Percentiles rank a stretch among this genome's conserved stretches.
These are phyloP conservation scores for Aspergillus neotritici DNA, from an alignment of 2,329 filamentous ascomycete species.

Conservation along the genomic window DNA sequence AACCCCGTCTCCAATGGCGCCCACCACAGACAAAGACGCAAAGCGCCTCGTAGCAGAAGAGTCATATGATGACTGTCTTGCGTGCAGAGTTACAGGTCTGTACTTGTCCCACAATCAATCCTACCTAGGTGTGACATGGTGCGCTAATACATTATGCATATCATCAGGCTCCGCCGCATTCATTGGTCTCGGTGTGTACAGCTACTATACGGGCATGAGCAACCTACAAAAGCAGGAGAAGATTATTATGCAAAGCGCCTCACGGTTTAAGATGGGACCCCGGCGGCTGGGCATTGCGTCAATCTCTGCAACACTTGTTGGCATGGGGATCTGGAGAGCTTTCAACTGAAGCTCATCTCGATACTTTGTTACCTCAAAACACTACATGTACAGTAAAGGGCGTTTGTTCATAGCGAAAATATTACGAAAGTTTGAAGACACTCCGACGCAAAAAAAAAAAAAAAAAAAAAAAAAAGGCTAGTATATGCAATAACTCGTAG, in stretches of 20 bases:
- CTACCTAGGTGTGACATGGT: not conserved
- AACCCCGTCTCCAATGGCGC: slow-evolving; percentile 34
- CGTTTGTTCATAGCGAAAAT: not conserved
- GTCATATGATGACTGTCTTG: slow-evolving; percentile 57
- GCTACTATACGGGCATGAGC: slow-evolving; percentile 66
- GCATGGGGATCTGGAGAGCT: slow-evolving; percentile 65
- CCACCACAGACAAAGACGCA: slow-evolving; percentile 51
- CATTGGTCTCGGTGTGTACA: slow-evolving; percentile 69
- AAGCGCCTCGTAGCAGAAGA: slow-evolving; percentile 49
- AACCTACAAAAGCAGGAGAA: slow-evolving; percentile 62
- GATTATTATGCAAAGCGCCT: slow-evolving; percentile 61
- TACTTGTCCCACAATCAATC: slow-evolving; percentile 13
- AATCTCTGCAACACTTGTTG: slow-evolving; percentile 63
- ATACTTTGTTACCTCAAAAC: too few species aligned
- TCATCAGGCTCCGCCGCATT: slow-evolving; percentile 65
- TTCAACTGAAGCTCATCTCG: slow-evolving; percentile 44
- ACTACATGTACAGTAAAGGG: too few species aligned
- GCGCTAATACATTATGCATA: slow-evolving; percentile 6
- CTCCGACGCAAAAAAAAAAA: not conserved
- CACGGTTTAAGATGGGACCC: slow-evolving; percentile 66
- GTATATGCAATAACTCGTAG: slow-evolving; percentile 8
- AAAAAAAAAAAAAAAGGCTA: slow-evolving; percentile 2
- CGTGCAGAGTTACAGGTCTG: slow-evolving; percentile 67
- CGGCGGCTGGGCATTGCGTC: slow-evolving; percentile 61
- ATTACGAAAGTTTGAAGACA: not conserved